Evolutionary conservation across 768 basidiomycete species (phyloP).

Genomic region (Rhodotorula diobovata): DNA sequence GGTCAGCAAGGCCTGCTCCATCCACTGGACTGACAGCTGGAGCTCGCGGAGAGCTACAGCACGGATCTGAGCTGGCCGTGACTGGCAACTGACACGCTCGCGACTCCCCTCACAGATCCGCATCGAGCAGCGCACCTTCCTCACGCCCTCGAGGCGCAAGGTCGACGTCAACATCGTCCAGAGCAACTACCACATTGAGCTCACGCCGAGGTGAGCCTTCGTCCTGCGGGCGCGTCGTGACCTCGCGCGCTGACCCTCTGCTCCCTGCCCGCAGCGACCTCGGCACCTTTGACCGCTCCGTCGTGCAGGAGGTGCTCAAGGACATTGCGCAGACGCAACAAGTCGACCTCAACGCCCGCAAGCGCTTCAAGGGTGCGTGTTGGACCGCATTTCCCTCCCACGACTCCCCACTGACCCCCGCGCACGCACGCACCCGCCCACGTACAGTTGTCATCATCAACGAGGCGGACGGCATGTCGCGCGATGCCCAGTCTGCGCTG

Average conservation of each 20-base stretch:
- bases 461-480: conserved; percentile 87
- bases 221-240: background rate
- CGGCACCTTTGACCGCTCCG: conserved; percentile 86
- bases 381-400: too few species aligned
- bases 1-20: conserved; percentile 50
- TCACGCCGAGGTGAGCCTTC: conserved; percentile 82
- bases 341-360: conserved; percentile 89
- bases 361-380: conserved; percentile 82
- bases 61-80: background rate
- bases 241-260: background rate
- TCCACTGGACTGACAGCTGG: too few species aligned
- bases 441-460: conserved; percentile 89
- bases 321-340: conserved; percentile 99
- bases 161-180: conserved; percentile 95
- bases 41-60: too few species aligned
- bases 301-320: conserved; percentile 94
- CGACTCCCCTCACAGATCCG: conserved; percentile 63
- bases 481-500: conserved; percentile 94
- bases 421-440: too few species aligned
- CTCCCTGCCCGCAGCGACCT: conserved; percentile 64
- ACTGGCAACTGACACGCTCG: too few species aligned
- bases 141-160: conserved; percentile 88
- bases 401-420: too few species aligned
- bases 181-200: conserved; percentile 95
- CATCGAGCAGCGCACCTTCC: conserved; percentile 93